Evolutionary conservation across 108 stramenopile species (phyloP).

Genomic region (Stephanodiscus triporus): DNA sequence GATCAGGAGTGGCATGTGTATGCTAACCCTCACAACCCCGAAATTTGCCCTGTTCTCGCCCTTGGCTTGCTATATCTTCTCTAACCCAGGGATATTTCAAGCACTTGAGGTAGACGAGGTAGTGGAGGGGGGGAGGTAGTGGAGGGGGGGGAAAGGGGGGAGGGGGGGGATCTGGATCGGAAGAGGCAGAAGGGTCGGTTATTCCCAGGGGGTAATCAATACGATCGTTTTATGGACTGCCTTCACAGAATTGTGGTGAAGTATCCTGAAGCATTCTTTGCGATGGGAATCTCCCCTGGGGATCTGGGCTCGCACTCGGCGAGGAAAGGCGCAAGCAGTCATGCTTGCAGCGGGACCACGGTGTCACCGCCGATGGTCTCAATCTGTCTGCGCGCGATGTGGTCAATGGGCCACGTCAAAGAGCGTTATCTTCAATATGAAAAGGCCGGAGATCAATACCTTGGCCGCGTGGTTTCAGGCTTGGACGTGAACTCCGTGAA

Average conservation of each 20-base stretch:
- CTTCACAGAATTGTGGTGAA: background rate
- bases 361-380: slow-evolving; percentile 23
- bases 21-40: too few relatives aligned
- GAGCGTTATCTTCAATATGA: slow-evolving; percentile 18
- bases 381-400: slow-evolving; percentile 17
- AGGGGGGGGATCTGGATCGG: too few relatives aligned
- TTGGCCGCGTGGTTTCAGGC: slow-evolving; percentile 7
- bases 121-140: too few relatives aligned
- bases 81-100: too few relatives aligned
- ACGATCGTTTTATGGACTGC: background rate
- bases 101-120: too few relatives aligned
- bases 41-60: too few relatives aligned
- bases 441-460: slow-evolving; percentile 28
- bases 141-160: too few relatives aligned
- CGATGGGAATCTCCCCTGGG: background rate
- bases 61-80: too few relatives aligned
- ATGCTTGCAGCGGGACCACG: slow-evolving; percentile 6
- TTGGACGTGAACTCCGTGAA: background rate
- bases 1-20: too few relatives aligned
- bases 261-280: background rate
- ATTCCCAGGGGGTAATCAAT: slow-evolving; percentile 7
- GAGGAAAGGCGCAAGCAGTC: slow-evolving; percentile 5
- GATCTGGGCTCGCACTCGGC: slow-evolving; percentile 15
- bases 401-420: slow-evolving; percentile 22
- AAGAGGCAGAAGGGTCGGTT: background rate